These are phyloP conservation scores for Penicillium capsulatum DNA, from an alignment of 2,329 filamentous ascomycete genomes.

Conservation along the genomic window DNA sequence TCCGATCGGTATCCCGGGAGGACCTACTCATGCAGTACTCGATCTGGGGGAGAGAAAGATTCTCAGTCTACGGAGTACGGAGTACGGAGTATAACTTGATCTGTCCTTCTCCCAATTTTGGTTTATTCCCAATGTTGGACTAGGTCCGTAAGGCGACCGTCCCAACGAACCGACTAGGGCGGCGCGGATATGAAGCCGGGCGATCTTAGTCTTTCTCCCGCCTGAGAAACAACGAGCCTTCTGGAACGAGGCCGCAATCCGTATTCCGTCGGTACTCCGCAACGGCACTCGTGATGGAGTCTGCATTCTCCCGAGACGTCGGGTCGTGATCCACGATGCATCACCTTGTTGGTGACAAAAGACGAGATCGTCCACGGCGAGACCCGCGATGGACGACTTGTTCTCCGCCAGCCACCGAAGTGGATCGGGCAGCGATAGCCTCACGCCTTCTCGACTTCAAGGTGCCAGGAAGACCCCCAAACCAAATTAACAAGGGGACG, in stretches of 20 bases:
- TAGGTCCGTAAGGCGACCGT: neutral
- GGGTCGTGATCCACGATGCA: conserved; percentile 18
- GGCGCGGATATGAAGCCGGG: conserved; percentile 23
- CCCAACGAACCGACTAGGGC: conserved; percentile 11
- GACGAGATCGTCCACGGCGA: neutral
- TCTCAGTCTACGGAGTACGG: too few species aligned
- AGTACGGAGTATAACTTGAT: too few species aligned
- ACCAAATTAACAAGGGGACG: conserved; percentile 13
- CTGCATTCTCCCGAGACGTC: conserved; percentile 9
- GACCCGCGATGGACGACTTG: neutral
- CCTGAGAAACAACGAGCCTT: conserved; percentile 10
- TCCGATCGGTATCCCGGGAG: conserved; percentile 5
- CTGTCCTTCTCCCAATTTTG: too few species aligned
- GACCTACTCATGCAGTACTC: conserved; percentile 9
- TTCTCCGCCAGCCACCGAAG: neutral
- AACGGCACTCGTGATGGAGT: conserved; percentile 2
- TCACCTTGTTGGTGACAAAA: neutral
- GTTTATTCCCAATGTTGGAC: too few species aligned
- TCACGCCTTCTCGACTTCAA: conserved; percentile 3
- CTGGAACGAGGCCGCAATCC: conserved; percentile 17
- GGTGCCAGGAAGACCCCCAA: conserved; percentile 4
- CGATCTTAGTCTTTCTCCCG: conserved; percentile 13
- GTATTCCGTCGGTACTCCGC: conserved; percentile 14
- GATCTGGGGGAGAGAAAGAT: too few species aligned
- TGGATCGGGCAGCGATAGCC: conserved; percentile 6